These are phyloP conservation scores for Pseudogymnoascus verrucosus DNA, from an alignment of 2,329 filamentous ascomycete species.

Conservation along the genomic window DNA sequence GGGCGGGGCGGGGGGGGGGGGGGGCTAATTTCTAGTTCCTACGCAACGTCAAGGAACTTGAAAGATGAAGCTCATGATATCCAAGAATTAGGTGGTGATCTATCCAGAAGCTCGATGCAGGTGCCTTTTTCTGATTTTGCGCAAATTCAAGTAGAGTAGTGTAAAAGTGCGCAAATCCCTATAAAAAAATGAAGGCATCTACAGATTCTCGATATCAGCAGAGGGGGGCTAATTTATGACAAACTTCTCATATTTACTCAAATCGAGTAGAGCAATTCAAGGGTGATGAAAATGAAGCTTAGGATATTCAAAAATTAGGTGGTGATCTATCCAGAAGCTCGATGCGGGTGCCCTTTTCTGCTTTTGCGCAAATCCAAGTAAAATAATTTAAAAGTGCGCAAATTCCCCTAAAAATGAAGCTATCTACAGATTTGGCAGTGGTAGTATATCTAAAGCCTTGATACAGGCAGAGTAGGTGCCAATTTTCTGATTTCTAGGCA, in stretches of 20 bases:
- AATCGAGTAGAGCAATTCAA: too few species aligned
- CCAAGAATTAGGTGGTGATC: neutral
- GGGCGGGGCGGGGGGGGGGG: too few species aligned
- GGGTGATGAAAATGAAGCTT: neutral
- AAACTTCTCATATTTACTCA: too few species aligned
- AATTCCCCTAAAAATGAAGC: neutral
- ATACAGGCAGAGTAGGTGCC: neutral
- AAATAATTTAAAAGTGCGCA: neutral
- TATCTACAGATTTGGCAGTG: neutral
- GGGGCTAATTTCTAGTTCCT: too few species aligned
- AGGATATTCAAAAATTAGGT: neutral
- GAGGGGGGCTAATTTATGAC: too few species aligned
- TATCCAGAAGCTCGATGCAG: neutral
- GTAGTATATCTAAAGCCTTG: neutral
- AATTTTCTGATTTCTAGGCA: too few species aligned
- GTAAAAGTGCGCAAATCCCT: neutral
- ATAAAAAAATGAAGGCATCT: neutral
- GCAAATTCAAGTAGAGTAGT: too few species aligned
- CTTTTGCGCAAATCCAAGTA: too few species aligned
- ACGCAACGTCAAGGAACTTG: too few species aligned
- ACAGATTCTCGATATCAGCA: too few species aligned
- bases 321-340: neutral
- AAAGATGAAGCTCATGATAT: neutral
- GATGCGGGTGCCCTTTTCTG: neutral
- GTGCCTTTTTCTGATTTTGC: too few species aligned